Evolutionary conservation across 2,329 filamentous ascomycete genomes (phyloP).

Genomic region (Fusarium multiceps): DNA sequence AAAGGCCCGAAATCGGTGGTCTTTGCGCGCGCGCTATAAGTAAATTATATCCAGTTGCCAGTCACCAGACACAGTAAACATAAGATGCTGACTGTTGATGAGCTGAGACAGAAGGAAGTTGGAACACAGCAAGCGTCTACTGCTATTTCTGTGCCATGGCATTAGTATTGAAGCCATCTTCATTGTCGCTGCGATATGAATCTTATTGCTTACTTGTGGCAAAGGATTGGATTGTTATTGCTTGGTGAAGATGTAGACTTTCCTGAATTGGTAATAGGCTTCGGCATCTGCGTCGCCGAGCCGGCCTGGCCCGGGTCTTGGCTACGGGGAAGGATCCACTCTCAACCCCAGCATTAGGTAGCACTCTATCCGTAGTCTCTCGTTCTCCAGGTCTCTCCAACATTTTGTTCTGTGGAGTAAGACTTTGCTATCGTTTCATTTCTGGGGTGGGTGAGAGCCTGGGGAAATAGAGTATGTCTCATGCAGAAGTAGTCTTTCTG

Average conservation of each 20-base stretch:
- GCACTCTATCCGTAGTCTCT: not conserved
- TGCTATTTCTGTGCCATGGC: not conserved
- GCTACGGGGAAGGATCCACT: constrained; percentile 21
- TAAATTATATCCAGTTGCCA: not conserved
- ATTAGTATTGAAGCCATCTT: not conserved
- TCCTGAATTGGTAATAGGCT: constrained; percentile 20
- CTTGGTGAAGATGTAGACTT: not conserved
- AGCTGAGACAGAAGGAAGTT: not conserved
- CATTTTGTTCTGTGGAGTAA: not conserved
- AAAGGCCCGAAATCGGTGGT: constrained; percentile 34
- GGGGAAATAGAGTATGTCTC: not conserved
- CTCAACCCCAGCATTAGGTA: constrained; percentile 12
- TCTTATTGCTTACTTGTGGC: constrained; percentile 7
- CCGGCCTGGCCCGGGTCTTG: constrained; percentile 37
- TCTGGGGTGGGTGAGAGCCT: not conserved
- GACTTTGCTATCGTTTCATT: not conserved
- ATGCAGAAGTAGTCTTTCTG: not conserved
- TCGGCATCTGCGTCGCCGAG: constrained; percentile 31
- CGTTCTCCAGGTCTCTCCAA: constrained; percentile 8
- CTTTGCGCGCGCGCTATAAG: constrained; percentile 20
- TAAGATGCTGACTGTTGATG: not conserved
- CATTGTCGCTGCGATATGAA: not conserved
- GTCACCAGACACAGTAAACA: not conserved
- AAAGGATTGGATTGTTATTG: not conserved
- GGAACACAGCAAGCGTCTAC: not conserved